phyloP scores from a whole-genome alignment of 2,329 filamentous ascomycete genomes.

The Penicillium occitanis region DNA sequence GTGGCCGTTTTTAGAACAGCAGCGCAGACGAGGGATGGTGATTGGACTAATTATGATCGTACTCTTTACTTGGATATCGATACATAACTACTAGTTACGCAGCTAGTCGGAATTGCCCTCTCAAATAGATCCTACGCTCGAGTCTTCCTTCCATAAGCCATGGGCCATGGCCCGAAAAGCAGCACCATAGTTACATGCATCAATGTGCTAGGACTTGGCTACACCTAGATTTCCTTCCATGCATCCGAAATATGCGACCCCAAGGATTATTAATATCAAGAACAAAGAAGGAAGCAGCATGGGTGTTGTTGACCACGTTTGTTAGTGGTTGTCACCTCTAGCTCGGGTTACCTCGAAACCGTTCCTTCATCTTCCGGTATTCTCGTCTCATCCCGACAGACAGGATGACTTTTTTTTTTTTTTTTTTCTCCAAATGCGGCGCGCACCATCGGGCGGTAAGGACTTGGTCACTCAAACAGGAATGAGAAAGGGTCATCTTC shows the following conservation, averaged over 20 bases:
- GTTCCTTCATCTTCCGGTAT: slow-evolving; percentile 17
- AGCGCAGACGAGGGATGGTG: not conserved
- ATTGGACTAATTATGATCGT: slow-evolving; percentile 12
- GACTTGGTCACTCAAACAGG: slow-evolving; percentile 1
- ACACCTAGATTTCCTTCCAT: slow-evolving; percentile 2
- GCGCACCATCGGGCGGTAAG: not conserved
- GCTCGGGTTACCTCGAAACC: not conserved
- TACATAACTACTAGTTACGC: not conserved
- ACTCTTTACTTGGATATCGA: not conserved
- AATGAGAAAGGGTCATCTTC: not conserved
- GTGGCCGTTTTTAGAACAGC: slow-evolving; percentile 11
- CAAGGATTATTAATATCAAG: slow-evolving; percentile 4
- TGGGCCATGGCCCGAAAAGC: not conserved
- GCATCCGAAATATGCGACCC: slow-evolving; percentile 11
- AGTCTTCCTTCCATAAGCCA: not conserved
- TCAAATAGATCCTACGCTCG: not conserved
- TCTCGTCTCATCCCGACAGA: not conserved
- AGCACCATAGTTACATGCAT: not conserved
- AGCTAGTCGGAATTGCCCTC: not conserved
- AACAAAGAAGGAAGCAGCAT: slow-evolving; percentile 10
- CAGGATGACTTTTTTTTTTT: not conserved
- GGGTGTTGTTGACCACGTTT: slow-evolving; percentile 6
- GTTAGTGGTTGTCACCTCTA: slow-evolving; percentile 5
- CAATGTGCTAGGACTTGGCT: not conserved
- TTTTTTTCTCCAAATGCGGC: too few species aligned